A percentile compares a stretch with the other conserved stretches of the same genome.
Evolutionary conservation across 164 flowering plant genomes (phyloP).

Genomic region (Kalanchoe fedtschenkoi): DNA sequence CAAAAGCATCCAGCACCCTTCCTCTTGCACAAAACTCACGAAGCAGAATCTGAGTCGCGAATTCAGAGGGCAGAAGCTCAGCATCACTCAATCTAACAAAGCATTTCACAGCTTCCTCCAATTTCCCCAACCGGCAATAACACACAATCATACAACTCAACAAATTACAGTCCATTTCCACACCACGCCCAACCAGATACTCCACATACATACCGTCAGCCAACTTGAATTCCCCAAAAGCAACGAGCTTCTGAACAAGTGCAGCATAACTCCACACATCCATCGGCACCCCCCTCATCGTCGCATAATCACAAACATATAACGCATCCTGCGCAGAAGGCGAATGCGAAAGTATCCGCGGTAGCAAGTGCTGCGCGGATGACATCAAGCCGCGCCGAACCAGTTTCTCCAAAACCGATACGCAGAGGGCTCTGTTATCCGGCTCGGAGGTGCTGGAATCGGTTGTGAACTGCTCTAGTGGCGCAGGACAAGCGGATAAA

Average conservation of each 20-base stretch:
- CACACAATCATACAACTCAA: slow-evolving; percentile 43
- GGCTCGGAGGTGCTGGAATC: neutral
- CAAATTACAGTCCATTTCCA: slow-evolving; percentile 16
- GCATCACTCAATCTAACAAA: slow-evolving; percentile 21
- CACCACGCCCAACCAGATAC: slow-evolving; percentile 19
- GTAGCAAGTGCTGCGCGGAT: slow-evolving; percentile 32
- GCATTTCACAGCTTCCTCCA: slow-evolving; percentile 27
- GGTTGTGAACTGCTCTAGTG: neutral
- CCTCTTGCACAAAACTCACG: slow-evolving; percentile 18
- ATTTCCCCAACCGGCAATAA: slow-evolving; percentile 33
- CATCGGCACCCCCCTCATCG: slow-evolving; percentile 25
- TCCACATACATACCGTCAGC: slow-evolving; percentile 28
- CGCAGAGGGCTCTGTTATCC: slow-evolving; percentile 23
- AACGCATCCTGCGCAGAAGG: slow-evolving; percentile 19
- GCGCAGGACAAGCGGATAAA: neutral
- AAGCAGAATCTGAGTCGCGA: slow-evolving; percentile 27
- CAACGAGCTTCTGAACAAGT: slow-evolving; percentile 22
- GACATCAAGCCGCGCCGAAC: slow-evolving; percentile 22
- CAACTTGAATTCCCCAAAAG: slow-evolving; percentile 18
- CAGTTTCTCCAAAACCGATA: slow-evolving; percentile 25
- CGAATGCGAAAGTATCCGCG: slow-evolving; percentile 19
- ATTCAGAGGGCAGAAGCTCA: slow-evolving; percentile 15
- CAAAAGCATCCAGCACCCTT: slow-evolving; percentile 29
- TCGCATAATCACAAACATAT: slow-evolving; percentile 22
- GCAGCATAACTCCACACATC: slow-evolving; percentile 15